Evolutionary conservation across 2,329 filamentous ascomycete genomes (phyloP), one percentile per base, ranked within the genome.

Genomic region (Phialophora verrucosa): DNA sequence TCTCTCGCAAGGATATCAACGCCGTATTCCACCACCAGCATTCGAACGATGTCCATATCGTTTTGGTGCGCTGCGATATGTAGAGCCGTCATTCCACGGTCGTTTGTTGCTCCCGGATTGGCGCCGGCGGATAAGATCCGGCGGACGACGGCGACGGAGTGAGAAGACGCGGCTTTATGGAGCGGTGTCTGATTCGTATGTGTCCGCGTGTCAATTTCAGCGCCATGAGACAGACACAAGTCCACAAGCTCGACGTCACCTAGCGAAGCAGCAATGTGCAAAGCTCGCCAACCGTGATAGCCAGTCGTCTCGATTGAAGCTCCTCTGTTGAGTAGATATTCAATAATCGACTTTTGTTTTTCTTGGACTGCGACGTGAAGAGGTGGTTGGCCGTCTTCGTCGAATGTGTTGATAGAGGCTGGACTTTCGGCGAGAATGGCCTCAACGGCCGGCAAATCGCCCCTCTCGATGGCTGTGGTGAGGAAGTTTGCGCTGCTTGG

Each of bases 51-150:
- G 4, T 74, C 72, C 65, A 80, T 75, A 44, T 80, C 79, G 7
- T 78, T 78, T 12, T 76, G 62, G 2, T 73, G 74, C 3, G 78
- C 73, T 1, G 80, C 78, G 20, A 83, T 60, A 55, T 83, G 81
- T 3, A 84, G 73, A 4, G 77, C 71, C 3, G 75, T 81, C 53
- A 78, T 69, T 0, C 77, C 77, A 6, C 80, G 74, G 3, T 73
- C 12, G 0, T 78, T 80, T 0, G 57, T 27, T 1, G 70, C 65
- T 0, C 58, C 66, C 0, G 77, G 71, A 72, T 82, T 73, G 0
- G 79, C 79, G 3, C 81, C 78, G 3, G 74, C 74, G 3, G 74
- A 72, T 0, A 83, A 71, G 10, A 82, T 72, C 8, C 64, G 64
- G 20, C 69, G 71, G 0, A 76, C 64, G 12, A 71, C 70, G 17